Evolutionary conservation across 495 filamentous ascomycete genomes (phyloP), one percentile per base, ranked within the genome.

Genomic region (Chaetomium tenue): DNA sequence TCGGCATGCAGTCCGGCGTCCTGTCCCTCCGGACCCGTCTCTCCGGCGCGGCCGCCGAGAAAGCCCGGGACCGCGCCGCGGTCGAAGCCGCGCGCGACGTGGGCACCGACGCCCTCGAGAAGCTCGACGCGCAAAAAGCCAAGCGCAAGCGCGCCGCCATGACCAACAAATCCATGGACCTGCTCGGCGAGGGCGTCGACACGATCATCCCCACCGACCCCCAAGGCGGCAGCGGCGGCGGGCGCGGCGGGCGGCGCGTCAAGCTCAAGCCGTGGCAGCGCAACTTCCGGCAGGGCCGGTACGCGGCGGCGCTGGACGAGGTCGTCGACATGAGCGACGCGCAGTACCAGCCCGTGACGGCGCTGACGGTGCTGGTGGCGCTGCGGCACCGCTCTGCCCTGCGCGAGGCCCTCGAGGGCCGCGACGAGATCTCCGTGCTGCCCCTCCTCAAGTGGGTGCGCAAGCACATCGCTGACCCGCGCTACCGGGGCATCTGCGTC

Each of bases 1-100:
- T 98, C 0, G 94, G 95, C 76, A 91, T 97, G 88, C 87, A 93
- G 65, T 94, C 91, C 2, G 95, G 95, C 37, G 80, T 96, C 1
- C 78, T 98, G 5, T 94, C 91, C 3, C 83, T 98, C 64, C 88
- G 89, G 71, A 98, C 95, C 23, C 86, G 93, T 0, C 83, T 95
- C 0, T 89, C 90, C 0, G 92, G 93, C 18, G 82, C 91, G 61
- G 88, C 92, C 56, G 93, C 94, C 52, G 84, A 88, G 40, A 86
- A 84, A 62, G 90, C 91, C 63, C 81, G 84, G 25, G 91, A 94
- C 65, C 86, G 89, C 51, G 87, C 88, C 50, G 90, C 91, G 75
- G 91, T 96, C 69, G 93, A 97, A 87, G 79, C 88, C 55, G 92
- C 92, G 0, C 81, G 95, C 40, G 79, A 95, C 47, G 86, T 89